Evolutionary conservation across 1,139 yeast genomes (phyloP).

Genomic region (Torulaspora pretoriensis): DNA sequence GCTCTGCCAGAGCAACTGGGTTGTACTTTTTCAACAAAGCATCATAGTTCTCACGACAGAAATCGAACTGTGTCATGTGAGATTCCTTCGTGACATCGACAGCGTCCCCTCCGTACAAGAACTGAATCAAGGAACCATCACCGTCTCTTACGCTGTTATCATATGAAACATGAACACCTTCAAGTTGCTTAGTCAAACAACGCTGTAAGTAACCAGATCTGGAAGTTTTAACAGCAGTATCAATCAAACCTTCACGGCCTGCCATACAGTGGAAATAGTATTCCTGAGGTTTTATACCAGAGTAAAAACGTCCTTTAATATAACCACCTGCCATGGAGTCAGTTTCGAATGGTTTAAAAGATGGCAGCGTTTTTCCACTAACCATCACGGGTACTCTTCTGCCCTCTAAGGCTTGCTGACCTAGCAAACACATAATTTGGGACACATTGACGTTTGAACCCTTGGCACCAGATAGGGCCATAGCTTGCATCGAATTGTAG

Average conservation of each 20-base stretch:
- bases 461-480: slow-evolving; percentile 99
- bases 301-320: slow-evolving; percentile 93
- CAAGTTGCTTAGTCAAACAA: slow-evolving; percentile 96
- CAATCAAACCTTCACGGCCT: slow-evolving; percentile 99
- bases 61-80: slow-evolving; percentile 87
- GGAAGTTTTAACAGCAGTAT: slow-evolving; percentile 98
- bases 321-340: slow-evolving; percentile 99
- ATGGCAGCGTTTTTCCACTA: slow-evolving; percentile 93
- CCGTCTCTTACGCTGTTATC: slow-evolving; percentile 96
- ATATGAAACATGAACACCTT: slow-evolving; percentile 91
- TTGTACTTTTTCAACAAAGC: slow-evolving; percentile 82
- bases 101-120: slow-evolving; percentile 96
- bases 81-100: slow-evolving; percentile 93
- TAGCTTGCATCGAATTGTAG: slow-evolving; percentile 93
- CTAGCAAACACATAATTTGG: slow-evolving; percentile 97
- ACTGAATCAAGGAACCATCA: slow-evolving; percentile 90
- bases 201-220: slow-evolving; percentile 98
- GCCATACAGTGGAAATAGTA: slow-evolving; percentile 99
- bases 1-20: slow-evolving; percentile 70
- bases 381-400: slow-evolving; percentile 99
- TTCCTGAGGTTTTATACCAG: slow-evolving; percentile 98
- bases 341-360: slow-evolving; percentile 94
- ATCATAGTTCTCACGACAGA: slow-evolving; percentile 88
- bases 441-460: slow-evolving; percentile 98
- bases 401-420: slow-evolving; percentile 99